phyloP scores from a whole-genome alignment of 2,329 filamentous ascomycete species.

The Aspergillus sojae region DNA sequence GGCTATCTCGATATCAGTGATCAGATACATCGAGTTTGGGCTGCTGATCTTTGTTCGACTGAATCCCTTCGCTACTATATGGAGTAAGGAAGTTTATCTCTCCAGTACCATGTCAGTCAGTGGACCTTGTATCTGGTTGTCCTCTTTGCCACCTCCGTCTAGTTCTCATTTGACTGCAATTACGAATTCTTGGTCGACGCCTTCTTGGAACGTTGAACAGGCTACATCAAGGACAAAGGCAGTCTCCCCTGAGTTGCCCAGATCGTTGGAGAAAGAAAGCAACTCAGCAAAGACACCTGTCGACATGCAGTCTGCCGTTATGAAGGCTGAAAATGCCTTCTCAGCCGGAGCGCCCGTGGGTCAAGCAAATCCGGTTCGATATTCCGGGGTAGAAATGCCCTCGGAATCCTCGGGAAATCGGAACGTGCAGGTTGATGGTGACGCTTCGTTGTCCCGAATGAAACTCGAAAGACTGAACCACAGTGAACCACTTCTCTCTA shows the following conservation, averaged over 20 bases:
- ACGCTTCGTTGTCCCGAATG: conserved; percentile 26
- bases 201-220: conserved; percentile 30
- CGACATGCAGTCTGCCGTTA: conserved; percentile 30
- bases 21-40: background rate
- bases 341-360: conserved; percentile 16
- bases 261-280: conserved; percentile 26
- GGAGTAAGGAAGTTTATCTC: conserved; percentile 14
- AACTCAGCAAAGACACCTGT: conserved; percentile 18
- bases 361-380: conserved; percentile 17
- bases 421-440: conserved; percentile 18
- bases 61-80: conserved; percentile 9
- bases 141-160: conserved; percentile 34
- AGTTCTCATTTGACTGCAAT: conserved; percentile 34
- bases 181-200: conserved; percentile 30
- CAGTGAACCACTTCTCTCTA: conserved; percentile 21
- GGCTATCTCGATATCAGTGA: background rate
- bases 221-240: conserved; percentile 24
- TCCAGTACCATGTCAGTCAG: conserved; percentile 38
- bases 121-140: conserved; percentile 40
- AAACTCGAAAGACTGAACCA: conserved; percentile 30
- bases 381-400: conserved; percentile 23
- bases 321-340: conserved; percentile 35
- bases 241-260: conserved; percentile 22
- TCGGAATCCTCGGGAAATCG: conserved; percentile 19
- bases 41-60: background rate